Evolutionary conservation across 2,329 filamentous ascomycete species (phyloP), one percentile per base, ranked within the genome.

Genomic region (Diaporthe sp.): DNA sequence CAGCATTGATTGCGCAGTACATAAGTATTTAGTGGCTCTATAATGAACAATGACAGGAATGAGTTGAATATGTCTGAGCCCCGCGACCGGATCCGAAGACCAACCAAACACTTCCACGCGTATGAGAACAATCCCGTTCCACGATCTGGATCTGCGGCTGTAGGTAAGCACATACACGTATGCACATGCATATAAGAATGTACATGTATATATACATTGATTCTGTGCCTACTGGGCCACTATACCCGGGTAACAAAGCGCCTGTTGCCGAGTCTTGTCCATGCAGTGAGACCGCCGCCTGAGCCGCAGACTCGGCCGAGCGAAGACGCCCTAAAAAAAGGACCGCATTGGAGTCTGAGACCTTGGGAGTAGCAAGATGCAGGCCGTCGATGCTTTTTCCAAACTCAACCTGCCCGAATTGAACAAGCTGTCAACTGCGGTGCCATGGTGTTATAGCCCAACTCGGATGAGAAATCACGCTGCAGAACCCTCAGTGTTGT

Each of bases 301-400:
- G 58, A 57, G 49, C 51, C 58, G 61, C 39, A 42, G 4, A 55
- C 22, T 44, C 51, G 60, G 46, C 37, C 28, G 46, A 73, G 51
- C 28, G 25, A 49, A 8, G 34, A 39, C 46, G 10, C 71, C 71
- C 55, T 49, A 31, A 53, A 34, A 44, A 44, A 15, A n/a, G 19
- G n/a, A 39, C 55, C 6, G n/a, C 42, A 37, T 13, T 42, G 39
- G 58, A 61, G 28, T 61, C 44, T 62, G 71, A 61, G 42, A 42
- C 71, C 34, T 51, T 17, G 13, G 28, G 37, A 39, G 65, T 28
- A 68, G 31, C 28, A 72, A 49, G 22, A n/a, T 62, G 17, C 22
- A 72, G 25, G 22, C 39, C 31, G 22, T 22, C 25, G 7, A 37
- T 61, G 42, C 55, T 51, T n/a, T 62, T 39, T 12, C n/a, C 44